These are phyloP conservation scores for Claviceps quebecensis DNA, from an alignment of 2,329 filamentous ascomycete genomes.

Conservation along the genomic window DNA sequence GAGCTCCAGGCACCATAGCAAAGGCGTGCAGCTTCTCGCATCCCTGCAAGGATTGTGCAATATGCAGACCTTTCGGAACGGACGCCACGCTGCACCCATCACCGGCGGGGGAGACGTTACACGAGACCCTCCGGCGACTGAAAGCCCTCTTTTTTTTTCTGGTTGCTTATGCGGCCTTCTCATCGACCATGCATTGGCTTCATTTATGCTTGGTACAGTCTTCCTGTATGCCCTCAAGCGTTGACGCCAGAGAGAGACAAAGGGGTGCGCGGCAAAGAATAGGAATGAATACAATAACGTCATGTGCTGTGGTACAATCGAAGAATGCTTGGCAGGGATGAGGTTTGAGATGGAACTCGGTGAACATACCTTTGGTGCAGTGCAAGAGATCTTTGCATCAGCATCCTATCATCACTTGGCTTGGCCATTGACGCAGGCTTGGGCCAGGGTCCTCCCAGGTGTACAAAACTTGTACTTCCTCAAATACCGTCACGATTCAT, in stretches of 20 bases:
- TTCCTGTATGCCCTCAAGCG: neutral
- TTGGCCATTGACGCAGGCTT: neutral
- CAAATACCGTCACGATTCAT: neutral
- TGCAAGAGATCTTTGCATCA: neutral
- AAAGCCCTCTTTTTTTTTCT: neutral
- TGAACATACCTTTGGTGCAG: constrained; percentile 4
- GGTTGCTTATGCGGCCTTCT: neutral
- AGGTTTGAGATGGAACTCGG: constrained; percentile 1
- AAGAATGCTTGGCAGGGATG: constrained; percentile 1
- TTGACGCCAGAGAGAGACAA: neutral
- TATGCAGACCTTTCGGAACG: constrained; percentile 11
- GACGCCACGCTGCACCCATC: constrained; percentile 12
- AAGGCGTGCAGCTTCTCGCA: constrained; percentile 7
- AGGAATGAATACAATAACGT: neutral
- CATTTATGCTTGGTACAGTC: neutral
- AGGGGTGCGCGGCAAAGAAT: neutral
- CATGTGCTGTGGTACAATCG: neutral
- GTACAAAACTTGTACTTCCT: neutral
- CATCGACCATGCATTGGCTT: neutral
- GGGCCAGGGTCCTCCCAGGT: neutral
- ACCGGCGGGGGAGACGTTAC: constrained; percentile 10
- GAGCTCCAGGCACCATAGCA: constrained; percentile 9
- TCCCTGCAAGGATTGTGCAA: constrained; percentile 7
- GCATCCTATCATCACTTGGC: neutral
- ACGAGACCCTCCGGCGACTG: constrained; percentile 5